Evolutionary conservation across 2,329 filamentous ascomycete genomes (phyloP).

Genomic region (Fusarium pininemorale): DNA sequence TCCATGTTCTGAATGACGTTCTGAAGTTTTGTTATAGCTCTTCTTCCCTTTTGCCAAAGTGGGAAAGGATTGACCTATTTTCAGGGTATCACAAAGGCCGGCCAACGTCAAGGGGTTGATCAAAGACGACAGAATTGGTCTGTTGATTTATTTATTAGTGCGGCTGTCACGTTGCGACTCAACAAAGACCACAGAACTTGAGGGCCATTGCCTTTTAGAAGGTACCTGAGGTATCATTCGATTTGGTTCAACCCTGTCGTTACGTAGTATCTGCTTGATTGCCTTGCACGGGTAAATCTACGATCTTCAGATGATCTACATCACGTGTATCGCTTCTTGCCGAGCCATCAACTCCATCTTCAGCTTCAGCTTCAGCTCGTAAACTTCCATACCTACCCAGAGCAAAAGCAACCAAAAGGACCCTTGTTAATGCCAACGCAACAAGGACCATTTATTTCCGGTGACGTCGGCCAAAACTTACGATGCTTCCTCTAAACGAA

Average conservation of each 20-base stretch:
- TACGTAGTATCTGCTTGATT: background rate
- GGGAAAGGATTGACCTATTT: background rate
- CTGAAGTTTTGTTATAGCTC: background rate
- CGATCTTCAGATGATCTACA: constrained; percentile 12
- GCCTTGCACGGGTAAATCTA: background rate
- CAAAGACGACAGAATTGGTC: background rate
- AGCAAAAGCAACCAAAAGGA: background rate
- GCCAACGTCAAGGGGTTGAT: background rate
- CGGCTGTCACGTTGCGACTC: background rate
- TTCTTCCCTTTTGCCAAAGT: background rate
- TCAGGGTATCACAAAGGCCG: background rate
- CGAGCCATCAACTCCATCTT: background rate
- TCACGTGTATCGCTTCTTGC: constrained; percentile 14
- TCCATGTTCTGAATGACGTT: background rate
- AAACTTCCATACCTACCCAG: background rate
- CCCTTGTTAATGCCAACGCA: background rate
- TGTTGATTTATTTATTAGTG: background rate
- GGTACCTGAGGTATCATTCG: background rate
- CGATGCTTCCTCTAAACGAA: constrained; percentile 6
- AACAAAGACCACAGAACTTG: background rate
- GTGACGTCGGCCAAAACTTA: background rate
- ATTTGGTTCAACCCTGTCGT: background rate
- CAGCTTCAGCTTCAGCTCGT: background rate
- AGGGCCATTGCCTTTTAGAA: background rate
- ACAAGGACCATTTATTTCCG: background rate